A percentile compares a stretch with the other conserved stretches of the same genome.
Conservation (phyloP, 495 filamentous ascomycete species). For the Hypoxylon intermedium region DNA sequence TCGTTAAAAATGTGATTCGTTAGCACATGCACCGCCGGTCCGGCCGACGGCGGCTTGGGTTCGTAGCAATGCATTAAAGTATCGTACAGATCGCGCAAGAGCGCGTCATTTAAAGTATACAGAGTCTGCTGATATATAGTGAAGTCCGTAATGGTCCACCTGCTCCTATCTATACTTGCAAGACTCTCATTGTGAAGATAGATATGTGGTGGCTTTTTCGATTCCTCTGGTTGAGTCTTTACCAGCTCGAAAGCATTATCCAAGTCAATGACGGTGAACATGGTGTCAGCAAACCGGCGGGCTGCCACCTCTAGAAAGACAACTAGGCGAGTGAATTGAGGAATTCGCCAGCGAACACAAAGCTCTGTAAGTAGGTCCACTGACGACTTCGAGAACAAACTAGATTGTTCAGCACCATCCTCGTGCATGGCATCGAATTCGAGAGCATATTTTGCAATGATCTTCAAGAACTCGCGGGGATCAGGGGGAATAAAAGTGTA, state of each 20-base stretch:
- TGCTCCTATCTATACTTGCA: conserved; percentile 51
- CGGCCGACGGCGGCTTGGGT: conserved; percentile 77
- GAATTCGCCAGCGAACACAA: conserved; percentile 88
- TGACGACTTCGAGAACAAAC: conserved; percentile 80
- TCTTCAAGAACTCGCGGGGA: conserved; percentile 79
- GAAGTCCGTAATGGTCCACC: conserved; percentile 85
- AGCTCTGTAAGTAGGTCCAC: conserved; percentile 84
- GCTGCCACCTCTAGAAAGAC: conserved; percentile 85
- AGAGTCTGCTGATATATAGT: conserved; percentile 77
- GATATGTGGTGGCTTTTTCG: conserved; percentile 56
- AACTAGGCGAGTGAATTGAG: conserved; percentile 78
- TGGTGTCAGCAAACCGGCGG: conserved; percentile 84
- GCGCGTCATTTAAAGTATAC: conserved; percentile 75
- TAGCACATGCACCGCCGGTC: conserved; percentile 81
- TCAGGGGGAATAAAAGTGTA: conserved; percentile 93
- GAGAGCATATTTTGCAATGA: conserved; percentile 76
- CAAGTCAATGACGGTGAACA: conserved; percentile 79
- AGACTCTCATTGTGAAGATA: conserved; percentile 51
- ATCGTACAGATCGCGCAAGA: conserved; percentile 88
- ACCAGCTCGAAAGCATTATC: conserved; percentile 82
- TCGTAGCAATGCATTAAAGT: conserved; percentile 88
- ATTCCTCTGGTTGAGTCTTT: conserved; percentile 71
- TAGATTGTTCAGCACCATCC: conserved; percentile 58
- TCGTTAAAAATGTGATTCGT: conserved; percentile 83
- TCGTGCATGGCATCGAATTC: conserved; percentile 63